These are phyloP conservation scores for Paxillus rubicundulus DNA, from an alignment of 768 basidiomycete species.

Conservation along the genomic window DNA sequence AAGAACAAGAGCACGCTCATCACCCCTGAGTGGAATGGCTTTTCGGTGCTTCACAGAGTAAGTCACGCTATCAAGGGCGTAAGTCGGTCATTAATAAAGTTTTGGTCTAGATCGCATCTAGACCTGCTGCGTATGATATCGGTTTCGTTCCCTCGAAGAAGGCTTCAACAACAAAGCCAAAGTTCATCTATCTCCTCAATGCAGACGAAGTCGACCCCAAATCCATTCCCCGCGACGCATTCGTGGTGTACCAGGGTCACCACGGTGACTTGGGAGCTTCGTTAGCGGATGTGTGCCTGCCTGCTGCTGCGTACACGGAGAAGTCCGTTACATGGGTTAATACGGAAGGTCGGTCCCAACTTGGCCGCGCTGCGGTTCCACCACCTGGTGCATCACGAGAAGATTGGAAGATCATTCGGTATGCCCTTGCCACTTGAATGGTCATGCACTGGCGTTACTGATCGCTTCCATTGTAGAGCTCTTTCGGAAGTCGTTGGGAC, in stretches of 20 bases:
- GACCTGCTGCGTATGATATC: conserved; percentile 91
- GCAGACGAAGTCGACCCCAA: conserved; percentile 91
- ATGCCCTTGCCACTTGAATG: conserved; percentile 16
- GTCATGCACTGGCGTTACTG: not conserved
- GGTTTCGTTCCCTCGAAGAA: conserved; percentile 87
- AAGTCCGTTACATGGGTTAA: conserved; percentile 92
- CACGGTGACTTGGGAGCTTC: conserved; percentile 97
- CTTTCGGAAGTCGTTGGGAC: conserved; percentile 82
- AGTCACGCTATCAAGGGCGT: conserved; percentile 15
- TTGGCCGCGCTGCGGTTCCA: conserved; percentile 87
- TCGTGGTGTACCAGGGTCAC: conserved; percentile 98
- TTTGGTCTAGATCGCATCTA: conserved; percentile 71
- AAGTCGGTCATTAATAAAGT: not conserved
- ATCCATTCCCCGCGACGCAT: conserved; percentile 86
- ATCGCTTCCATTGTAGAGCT: conserved; percentile 49
- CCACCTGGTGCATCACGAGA: conserved; percentile 95
- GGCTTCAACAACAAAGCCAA: conserved; percentile 74
- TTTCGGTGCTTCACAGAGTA: conserved; percentile 89
- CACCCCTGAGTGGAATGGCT: conserved; percentile 94
- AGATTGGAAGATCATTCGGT: conserved; percentile 98
- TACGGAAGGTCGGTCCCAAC: conserved; percentile 90
- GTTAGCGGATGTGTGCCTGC: conserved; percentile 94
- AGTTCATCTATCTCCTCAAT: conserved; percentile 95
- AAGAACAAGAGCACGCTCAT: conserved; percentile 70
- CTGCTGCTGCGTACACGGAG: conserved; percentile 93